Conservation (phyloP, 1,139 yeast species). For the Taphrina deformans region DNA sequence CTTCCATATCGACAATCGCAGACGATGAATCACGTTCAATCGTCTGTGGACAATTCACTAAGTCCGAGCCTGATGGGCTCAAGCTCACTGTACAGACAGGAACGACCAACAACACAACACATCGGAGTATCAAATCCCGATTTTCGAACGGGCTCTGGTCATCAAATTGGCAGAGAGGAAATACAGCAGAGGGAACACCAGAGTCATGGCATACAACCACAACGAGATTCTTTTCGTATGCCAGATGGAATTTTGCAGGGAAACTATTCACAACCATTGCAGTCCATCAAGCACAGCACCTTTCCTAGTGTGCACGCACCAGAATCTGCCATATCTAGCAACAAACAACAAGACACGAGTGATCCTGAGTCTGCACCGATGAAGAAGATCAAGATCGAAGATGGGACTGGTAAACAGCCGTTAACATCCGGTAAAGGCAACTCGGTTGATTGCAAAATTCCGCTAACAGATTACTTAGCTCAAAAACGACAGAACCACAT, state of each 20-base stretch:
- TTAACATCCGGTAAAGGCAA: slow-evolving; percentile 1
- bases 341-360: neutral
- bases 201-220: neutral
- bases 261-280: neutral
- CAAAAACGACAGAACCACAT: slow-evolving; percentile 74
- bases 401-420: slow-evolving; percentile 1
- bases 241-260: neutral
- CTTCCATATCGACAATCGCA: neutral
- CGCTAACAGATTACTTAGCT: neutral
- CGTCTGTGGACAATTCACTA: neutral
- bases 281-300: neutral
- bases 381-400: slow-evolving; percentile 18
- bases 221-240: neutral
- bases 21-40: neutral
- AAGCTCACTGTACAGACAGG: neutral
- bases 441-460: neutral
- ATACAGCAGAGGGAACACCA: neutral
- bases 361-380: neutral
- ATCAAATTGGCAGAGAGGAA: neutral
- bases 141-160: neutral
- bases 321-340: neutral
- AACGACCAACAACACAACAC: neutral
- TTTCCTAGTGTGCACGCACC: neutral
- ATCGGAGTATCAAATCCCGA: neutral
- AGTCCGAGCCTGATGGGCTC: neutral